These are phyloP conservation scores for Thelephora terrestris DNA, from an alignment of 1,284 basidiomycete species.

Conservation along the genomic window DNA sequence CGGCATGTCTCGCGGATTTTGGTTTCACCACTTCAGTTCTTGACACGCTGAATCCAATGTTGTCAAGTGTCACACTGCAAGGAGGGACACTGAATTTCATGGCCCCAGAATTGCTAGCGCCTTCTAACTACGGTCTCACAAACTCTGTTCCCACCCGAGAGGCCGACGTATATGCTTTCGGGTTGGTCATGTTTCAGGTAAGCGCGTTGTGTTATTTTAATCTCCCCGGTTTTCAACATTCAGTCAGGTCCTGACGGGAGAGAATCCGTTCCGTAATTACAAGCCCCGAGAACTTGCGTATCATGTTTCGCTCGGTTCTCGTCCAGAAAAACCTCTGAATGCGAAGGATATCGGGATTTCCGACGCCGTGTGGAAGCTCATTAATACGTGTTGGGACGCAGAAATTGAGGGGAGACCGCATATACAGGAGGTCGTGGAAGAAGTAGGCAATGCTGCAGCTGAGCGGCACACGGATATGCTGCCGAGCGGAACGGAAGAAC, in stretches of 20 bases:
- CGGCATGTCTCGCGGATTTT: constrained; percentile 4
- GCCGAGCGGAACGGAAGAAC: too few relatives aligned
- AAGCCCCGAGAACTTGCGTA: too few relatives aligned
- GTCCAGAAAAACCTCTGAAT: background rate
- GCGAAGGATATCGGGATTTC: background rate
- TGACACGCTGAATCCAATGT: background rate
- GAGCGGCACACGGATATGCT: too few relatives aligned
- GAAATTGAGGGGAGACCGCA: background rate
- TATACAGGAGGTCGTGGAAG: background rate
- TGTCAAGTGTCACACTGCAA: background rate
- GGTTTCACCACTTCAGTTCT: constrained; percentile 2
- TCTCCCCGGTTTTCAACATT: background rate
- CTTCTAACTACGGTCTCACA: background rate
- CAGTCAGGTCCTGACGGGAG: background rate
- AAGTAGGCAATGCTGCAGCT: too few relatives aligned
- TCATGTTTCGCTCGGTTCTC: background rate
- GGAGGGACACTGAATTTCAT: background rate
- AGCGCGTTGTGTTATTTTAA: background rate
- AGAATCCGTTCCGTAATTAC: background rate
- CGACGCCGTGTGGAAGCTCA: background rate
- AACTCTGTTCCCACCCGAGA: background rate
- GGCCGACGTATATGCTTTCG: background rate
- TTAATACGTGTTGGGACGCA: background rate
- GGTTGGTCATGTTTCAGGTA: background rate
- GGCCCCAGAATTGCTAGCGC: constrained; percentile 4